Conservation (phyloP, 352 stramenopile species). For the Pythium coloratum region DNA sequence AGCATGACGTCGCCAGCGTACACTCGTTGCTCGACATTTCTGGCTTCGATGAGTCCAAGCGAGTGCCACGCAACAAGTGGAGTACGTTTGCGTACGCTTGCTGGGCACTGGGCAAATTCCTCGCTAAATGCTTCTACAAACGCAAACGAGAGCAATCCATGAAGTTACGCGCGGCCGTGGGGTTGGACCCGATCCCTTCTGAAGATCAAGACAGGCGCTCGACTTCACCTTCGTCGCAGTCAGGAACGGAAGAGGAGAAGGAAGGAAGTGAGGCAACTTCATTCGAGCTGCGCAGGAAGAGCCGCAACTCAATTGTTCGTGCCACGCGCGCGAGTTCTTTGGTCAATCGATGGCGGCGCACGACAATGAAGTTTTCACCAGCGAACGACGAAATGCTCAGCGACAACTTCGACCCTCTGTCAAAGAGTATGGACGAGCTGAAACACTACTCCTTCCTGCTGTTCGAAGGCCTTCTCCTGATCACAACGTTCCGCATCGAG, state of each 20-base stretch:
- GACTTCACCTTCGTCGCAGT: constrained; percentile 1
- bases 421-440: constrained; percentile 55
- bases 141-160: constrained; percentile 20
- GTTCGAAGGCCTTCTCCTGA: constrained; percentile 59
- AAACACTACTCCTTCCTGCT: constrained; percentile 59
- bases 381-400: constrained; percentile 48
- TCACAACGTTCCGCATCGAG: constrained; percentile 72
- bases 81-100: constrained; percentile 75
- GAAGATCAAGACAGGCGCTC: constrained; percentile 2
- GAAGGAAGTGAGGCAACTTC: constrained; percentile 12
- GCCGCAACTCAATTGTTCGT: constrained; percentile 47
- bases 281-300: constrained; percentile 28
- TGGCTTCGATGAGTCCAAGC: constrained; percentile 67
- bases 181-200: constrained; percentile 2
- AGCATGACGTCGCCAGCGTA: constrained; percentile 65
- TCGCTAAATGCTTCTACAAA: constrained; percentile 33
- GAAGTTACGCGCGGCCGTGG: constrained; percentile 5
- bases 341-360: constrained; percentile 59
- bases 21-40: constrained; percentile 64
- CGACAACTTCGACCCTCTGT: constrained; percentile 61
- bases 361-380: constrained; percentile 43
- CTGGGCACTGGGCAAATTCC: constrained; percentile 59
- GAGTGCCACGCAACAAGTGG: constrained; percentile 68
- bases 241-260: constrained; percentile 13
- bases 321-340: constrained; percentile 47